Conservation (phyloP, 2,329 filamentous ascomycete genomes). For the Aspergillus versicolor region DNA sequence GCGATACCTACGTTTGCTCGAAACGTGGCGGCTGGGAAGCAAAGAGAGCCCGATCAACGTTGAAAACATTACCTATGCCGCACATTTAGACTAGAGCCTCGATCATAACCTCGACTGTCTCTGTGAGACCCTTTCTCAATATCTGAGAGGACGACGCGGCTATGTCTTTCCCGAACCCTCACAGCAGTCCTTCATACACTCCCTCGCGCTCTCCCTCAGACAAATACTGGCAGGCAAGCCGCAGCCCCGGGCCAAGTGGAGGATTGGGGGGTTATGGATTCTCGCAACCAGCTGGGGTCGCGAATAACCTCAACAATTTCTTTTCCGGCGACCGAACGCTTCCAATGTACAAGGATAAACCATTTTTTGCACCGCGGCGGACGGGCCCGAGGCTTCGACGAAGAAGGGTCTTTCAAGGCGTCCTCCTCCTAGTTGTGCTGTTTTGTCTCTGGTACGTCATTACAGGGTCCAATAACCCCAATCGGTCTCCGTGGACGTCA, state of each 20-base stretch:
- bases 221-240: conserved; percentile 60
- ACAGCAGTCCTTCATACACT: conserved; percentile 59
- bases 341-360: conserved; percentile 99
- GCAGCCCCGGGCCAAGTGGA: conserved; percentile 45
- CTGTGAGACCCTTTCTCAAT: not conserved
- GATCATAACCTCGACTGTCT: not conserved
- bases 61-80: conserved; percentile 7
- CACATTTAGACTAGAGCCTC: not conserved
- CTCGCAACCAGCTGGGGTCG: conserved; percentile 49
- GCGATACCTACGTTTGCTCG: not conserved
- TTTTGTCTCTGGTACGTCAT: conserved; percentile 65
- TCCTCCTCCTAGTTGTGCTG: conserved; percentile 56
- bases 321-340: conserved; percentile 65
- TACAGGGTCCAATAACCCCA: conserved; percentile 18
- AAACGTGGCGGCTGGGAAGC: not conserved
- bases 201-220: conserved; percentile 31
- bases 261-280: conserved; percentile 41
- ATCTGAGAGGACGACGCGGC: conserved; percentile 1
- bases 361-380: conserved; percentile 63
- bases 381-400: conserved; percentile 59
- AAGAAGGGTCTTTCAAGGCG: conserved; percentile 60
- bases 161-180: conserved; percentile 62
- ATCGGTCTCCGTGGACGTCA: conserved; percentile 21
- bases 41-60: not conserved
- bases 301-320: conserved; percentile 63